Conservation (phyloP, 164 flowering plant genomes). For the Saururus chinensis region DNA sequence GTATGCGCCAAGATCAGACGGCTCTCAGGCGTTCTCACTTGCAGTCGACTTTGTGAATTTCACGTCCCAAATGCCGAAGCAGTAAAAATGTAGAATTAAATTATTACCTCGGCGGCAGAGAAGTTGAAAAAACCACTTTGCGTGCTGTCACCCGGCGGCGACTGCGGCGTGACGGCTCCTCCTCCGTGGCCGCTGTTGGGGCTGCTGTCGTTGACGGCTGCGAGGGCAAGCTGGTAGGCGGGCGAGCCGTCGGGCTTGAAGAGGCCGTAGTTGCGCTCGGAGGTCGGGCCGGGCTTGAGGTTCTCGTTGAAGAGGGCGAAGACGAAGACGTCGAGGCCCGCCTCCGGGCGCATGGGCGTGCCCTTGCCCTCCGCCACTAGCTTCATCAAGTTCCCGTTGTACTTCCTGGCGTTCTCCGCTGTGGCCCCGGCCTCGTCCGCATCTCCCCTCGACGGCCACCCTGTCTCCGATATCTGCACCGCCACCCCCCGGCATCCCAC, state of each 20-base stretch:
- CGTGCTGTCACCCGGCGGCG: no score
- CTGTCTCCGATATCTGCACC: slow-evolving; percentile 40
- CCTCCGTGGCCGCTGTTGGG: no score
- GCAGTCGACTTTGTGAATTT: no score
- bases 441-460: slow-evolving; percentile 50
- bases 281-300: slow-evolving; percentile 37
- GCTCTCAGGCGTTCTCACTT: no score
- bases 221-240: slow-evolving; percentile 27
- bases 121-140: no score
- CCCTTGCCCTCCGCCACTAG: slow-evolving; percentile 24
- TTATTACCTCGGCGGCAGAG: no score
- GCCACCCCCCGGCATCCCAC: slow-evolving; percentile 20
- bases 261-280: slow-evolving; percentile 41
- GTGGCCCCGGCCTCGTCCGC: slow-evolving; percentile 35
- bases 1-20: no score
- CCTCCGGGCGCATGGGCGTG: slow-evolving; percentile 35
- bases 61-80: no score
- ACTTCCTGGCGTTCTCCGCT: slow-evolving; percentile 33
- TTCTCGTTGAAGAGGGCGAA: slow-evolving; percentile 47
- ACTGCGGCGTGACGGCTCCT: no score
- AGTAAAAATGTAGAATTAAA: no score
- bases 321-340: slow-evolving; percentile 19
- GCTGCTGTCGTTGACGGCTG: background rate
- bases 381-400: slow-evolving; percentile 31
- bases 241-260: slow-evolving; percentile 41